Conservation (phyloP, 2,329 filamentous ascomycete species). For the Xylaria multiplex region DNA sequence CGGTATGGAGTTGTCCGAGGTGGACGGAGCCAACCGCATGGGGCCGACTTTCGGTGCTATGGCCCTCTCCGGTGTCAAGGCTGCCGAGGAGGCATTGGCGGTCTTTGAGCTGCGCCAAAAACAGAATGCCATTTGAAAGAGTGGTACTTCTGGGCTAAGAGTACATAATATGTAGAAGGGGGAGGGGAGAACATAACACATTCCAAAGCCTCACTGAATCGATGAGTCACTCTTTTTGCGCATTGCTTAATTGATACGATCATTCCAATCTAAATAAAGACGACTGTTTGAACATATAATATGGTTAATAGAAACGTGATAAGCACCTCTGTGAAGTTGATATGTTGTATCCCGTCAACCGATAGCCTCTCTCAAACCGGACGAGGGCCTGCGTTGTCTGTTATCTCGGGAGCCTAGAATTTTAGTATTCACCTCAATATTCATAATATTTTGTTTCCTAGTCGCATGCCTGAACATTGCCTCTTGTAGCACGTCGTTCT, state of each 20-base stretch:
- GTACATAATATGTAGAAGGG: not conserved
- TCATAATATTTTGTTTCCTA: no score
- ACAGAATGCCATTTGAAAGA: slow-evolving; percentile 71
- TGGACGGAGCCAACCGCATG: slow-evolving; percentile 93
- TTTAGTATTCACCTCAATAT: no score
- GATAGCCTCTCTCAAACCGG: not conserved
- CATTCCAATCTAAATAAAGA: slow-evolving; percentile 7
- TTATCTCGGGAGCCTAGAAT: not conserved
- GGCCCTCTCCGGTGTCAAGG: slow-evolving; percentile 88
- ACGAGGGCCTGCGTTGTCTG: not conserved
- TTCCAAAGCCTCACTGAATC: not conserved
- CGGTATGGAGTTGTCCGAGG: slow-evolving; percentile 91
- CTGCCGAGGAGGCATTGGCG: slow-evolving; percentile 83
- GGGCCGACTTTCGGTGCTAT: slow-evolving; percentile 74
- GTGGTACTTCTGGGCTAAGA: not conserved
- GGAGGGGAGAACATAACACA: not conserved
- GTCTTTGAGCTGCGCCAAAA: slow-evolving; percentile 81
- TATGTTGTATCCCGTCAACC: not conserved
- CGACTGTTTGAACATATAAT: not conserved
- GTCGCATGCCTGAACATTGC: not conserved
- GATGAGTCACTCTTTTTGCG: slow-evolving; percentile 20
- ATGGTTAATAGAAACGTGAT: not conserved
- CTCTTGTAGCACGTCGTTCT: not conserved
- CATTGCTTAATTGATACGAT: slow-evolving; percentile 1
- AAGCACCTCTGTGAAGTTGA: not conserved